A percentile compares a stretch with the other conserved stretches of the same genome.
Evolutionary conservation across 345 rosid species (phyloP).

Genomic region (Pelargonium nanum): DNA sequence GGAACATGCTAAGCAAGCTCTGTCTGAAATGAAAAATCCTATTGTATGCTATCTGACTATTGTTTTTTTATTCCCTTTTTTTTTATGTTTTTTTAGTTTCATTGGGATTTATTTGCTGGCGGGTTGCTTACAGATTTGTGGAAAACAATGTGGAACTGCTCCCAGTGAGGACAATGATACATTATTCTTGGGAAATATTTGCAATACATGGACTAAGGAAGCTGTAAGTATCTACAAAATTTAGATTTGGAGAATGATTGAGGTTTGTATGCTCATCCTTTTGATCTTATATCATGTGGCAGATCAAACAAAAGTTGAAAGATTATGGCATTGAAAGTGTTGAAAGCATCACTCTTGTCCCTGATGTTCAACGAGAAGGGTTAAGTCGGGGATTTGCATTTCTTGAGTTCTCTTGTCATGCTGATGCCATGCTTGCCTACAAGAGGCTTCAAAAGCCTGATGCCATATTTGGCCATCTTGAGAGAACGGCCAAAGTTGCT

Average conservation of each 20-base stretch:
- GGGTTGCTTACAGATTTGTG: constrained; percentile 38
- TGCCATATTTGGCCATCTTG: constrained; percentile 52
- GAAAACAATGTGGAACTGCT: constrained; percentile 56
- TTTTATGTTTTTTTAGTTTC: not conserved
- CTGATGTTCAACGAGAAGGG: constrained; percentile 53
- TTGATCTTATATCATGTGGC: constrained; percentile 12
- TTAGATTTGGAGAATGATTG: not conserved
- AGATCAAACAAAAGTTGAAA: constrained; percentile 52
- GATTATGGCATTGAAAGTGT: constrained; percentile 43
- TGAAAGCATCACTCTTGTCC: constrained; percentile 44
- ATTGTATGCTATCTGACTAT: constrained; percentile 26
- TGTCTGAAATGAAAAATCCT: constrained; percentile 57
- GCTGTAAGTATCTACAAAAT: constrained; percentile 36
- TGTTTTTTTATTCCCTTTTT: not conserved
- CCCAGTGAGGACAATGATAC: constrained; percentile 62
- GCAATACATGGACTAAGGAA: constrained; percentile 65
- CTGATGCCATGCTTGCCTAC: constrained; percentile 54
- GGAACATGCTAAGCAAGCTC: constrained; percentile 44
- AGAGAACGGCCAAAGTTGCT: constrained; percentile 63
- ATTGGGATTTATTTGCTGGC: constrained; percentile 2
- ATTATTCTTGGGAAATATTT: constrained; percentile 52
- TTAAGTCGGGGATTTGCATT: constrained; percentile 66
- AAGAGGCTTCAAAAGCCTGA: constrained; percentile 62
- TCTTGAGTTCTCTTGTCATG: constrained; percentile 50
- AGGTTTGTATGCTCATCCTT: constrained; percentile 13